These are phyloP conservation scores for Fraxinus platypoda DNA, from an alignment of 305 asterid species.

Conservation along the genomic window DNA sequence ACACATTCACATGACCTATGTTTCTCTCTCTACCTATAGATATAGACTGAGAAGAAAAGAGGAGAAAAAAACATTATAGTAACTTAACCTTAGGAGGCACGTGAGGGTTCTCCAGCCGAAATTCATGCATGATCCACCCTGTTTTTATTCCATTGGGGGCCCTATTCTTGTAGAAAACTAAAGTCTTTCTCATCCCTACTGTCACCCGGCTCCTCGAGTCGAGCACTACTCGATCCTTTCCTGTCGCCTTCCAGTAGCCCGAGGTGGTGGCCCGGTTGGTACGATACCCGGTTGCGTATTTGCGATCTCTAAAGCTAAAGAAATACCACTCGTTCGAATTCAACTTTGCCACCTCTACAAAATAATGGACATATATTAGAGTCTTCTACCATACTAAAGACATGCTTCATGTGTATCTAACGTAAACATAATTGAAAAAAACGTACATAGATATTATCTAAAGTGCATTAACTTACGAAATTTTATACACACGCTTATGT, in stretches of 20 bases:
- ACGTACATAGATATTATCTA: neutral
- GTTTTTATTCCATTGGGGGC: slow-evolving; percentile 92
- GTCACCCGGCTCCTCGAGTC: slow-evolving; percentile 46
- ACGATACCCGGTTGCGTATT: slow-evolving; percentile 78
- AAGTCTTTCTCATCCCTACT: slow-evolving; percentile 87
- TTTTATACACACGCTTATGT: neutral
- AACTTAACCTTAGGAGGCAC: slow-evolving; percentile 80
- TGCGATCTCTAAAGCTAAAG: slow-evolving; percentile 86
- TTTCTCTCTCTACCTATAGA: neutral
- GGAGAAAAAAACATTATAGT: neutral
- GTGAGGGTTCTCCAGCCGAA: slow-evolving; percentile 76
- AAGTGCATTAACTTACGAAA: neutral
- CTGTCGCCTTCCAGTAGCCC: slow-evolving; percentile 94
- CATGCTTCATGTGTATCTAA: neutral
- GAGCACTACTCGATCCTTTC: slow-evolving; percentile 64
- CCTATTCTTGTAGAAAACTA: slow-evolving; percentile 77
- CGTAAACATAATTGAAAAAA: neutral
- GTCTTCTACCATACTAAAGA: neutral
- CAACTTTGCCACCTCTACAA: slow-evolving; percentile 73
- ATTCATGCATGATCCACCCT: slow-evolving; percentile 96
- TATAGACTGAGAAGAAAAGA: neutral
- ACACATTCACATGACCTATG: slow-evolving; percentile 15
- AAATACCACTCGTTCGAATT: slow-evolving; percentile 90
- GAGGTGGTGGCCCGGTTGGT: slow-evolving; percentile 75
- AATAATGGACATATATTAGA: neutral